Base-by-base conservation (phyloP, 2,329 filamentous ascomycete genomes). In the Ophiostoma tasmaniense region DNA sequence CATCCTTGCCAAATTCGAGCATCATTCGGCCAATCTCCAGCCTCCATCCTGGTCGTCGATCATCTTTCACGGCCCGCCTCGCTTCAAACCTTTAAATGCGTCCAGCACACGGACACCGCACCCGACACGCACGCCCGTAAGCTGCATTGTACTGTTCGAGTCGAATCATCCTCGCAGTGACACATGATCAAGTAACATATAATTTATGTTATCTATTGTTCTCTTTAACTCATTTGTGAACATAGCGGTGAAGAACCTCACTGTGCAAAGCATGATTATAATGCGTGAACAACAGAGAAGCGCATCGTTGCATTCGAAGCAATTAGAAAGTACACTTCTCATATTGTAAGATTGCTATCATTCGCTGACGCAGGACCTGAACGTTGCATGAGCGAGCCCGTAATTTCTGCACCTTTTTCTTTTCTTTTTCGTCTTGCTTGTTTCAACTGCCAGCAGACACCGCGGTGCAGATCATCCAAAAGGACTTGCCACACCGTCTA, bases 31-130 rank as follows among this genome's bases (percentile, higher is more conserved):
- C 68, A 67, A 67, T 69, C 66, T 65, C 64, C 55, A 37, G 39
- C 10, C 37, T 65, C 64, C 33, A 69, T 64, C 68, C 68, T 66
- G 66, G 61, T 30, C 66, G 68, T 37, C 67, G 66, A 70, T 70
- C 68, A 67, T 66, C 33, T 33, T 50, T 35, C 45, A 35, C 68
- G 68, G 66, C 66, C 68, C 66, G 66, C 65, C 59, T 69, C 59
- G 68, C 68, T 67, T 69, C 61, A 45, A 17, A 39, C 64, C 22
- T 42, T 4, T 66, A 10, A 11, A 55, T 55, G 13, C 50, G 50
- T 8, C 17, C 50, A 22, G n/a, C 50, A 25, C 50, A 55, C 50
- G 25, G n/a, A 55, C 50, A 25, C 50, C 7, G 22, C 22, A 55
- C 50, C 50, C n/a, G 13, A 25, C n/a, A 25, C 25, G 50, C 50